Base-by-base conservation (phyloP, 2,329 filamentous ascomycete species). In the Aspergillus caelatus region DNA sequence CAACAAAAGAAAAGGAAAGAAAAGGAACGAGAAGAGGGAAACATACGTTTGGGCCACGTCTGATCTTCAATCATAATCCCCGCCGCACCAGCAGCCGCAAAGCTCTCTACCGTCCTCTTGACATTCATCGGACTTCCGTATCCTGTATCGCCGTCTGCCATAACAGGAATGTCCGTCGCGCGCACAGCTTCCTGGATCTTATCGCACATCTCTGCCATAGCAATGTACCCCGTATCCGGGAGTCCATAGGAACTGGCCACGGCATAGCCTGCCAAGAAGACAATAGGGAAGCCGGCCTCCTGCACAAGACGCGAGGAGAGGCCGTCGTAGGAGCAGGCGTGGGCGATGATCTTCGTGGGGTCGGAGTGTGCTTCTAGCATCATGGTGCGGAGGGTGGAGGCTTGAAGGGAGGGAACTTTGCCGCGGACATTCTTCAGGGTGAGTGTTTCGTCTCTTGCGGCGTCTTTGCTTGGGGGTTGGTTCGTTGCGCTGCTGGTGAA, bases 81-180 rank as follows among this genome's bases (percentile, higher is more conserved):
- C 5, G 76, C 76, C 1, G 75, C 75, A 0, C 75, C 80, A 1
- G 81, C 81, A 5, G 71, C 65, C 0, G 81, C 81, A 66, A 79
- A 83, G 8, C 45, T 52, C 65, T 82, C 75, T 3, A 84, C 81
- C 0, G 81, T 82, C 19, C 81, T 67, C 45, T 75, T 75, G 1
- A 83, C 81, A 55, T 83, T 83, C 79, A 82, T 80, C 3, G 81
- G 79, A 46, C 79, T 77, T 6, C 82, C 82, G 58, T 83, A 83
- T 3, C 82, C 82, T 0, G 81, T 83, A 63, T 84, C 81, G 0
- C 80, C 81, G 66, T 84, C 82, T 0, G 75, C 81, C 66, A 84
- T 73, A 26, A 84, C 68, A 0, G 81, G 82, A 0, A 83, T 61
- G 1, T 57, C 75, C 0, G 77, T 76, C 45, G 76, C 75, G 1